Conservation (phyloP, 83 land plant genomes). For the Diphasiastrum complanatum region DNA sequence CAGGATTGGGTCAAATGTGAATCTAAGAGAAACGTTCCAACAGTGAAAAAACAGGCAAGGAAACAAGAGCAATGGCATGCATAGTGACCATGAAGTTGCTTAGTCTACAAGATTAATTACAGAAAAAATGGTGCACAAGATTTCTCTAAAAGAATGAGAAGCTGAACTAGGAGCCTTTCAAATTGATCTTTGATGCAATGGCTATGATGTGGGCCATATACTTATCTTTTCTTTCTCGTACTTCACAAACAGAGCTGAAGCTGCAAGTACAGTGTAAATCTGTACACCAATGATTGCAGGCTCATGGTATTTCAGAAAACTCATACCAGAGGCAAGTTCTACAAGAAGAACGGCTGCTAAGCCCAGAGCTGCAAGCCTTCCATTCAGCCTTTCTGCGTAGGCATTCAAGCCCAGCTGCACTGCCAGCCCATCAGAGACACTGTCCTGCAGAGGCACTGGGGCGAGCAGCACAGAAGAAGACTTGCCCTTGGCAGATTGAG, state of each 20-base stretch:
- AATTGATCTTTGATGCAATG: no score
- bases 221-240: constrained; percentile 79
- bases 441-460: constrained; percentile 63
- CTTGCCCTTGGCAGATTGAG: constrained; percentile 8
- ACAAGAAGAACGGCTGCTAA: constrained; percentile 66
- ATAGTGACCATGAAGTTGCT: no score
- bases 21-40: no score
- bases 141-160: no score
- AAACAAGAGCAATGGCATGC: no score
- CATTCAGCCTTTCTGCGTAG: constrained; percentile 71
- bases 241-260: constrained; percentile 57
- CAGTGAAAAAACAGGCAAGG: no score
- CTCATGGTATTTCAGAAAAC: constrained; percentile 58
- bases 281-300: constrained; percentile 52
- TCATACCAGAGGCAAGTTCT: constrained; percentile 65
- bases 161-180: no score
- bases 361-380: constrained; percentile 65
- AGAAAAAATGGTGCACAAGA: no score
- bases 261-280: constrained; percentile 58
- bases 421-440: constrained; percentile 49
- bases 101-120: no score
- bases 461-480: constrained; percentile 47
- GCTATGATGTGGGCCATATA: constrained; percentile 84
- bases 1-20: no score
- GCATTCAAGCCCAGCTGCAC: constrained; percentile 77